phyloP scores from a whole-genome alignment of 179 eudicot genomes.

The Carnegiea gigantea region DNA sequence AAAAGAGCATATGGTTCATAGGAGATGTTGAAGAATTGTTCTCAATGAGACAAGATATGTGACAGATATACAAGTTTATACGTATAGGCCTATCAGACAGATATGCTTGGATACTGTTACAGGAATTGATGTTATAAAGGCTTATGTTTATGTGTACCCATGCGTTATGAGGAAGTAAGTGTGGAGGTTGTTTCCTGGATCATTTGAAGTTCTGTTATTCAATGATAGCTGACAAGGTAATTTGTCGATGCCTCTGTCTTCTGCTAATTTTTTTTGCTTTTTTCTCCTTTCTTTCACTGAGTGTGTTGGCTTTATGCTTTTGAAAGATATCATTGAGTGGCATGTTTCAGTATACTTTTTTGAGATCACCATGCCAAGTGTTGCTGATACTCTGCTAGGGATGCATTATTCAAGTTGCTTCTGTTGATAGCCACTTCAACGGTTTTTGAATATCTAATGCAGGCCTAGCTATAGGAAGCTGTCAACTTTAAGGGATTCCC shows the following conservation, averaged over 20 bases:
- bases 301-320: background rate
- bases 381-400: background rate
- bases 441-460: slow-evolving; percentile 14
- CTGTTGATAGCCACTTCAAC: background rate
- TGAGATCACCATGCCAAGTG: background rate
- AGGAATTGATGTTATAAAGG: background rate
- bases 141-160: background rate
- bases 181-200: background rate
- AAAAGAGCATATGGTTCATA: background rate
- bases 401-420: background rate
- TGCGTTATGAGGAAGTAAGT: background rate
- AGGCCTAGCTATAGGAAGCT: slow-evolving; percentile 98
- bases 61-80: background rate
- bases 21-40: background rate
- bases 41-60: background rate
- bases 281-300: background rate
- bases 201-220: background rate
- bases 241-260: background rate
- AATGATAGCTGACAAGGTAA: background rate
- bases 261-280: background rate
- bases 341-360: background rate
- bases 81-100: background rate
- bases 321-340: background rate
- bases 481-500: slow-evolving; percentile 64
- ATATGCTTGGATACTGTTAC: background rate